A percentile compares a stretch with the other conserved stretches of the same genome.
Conservation (phyloP, 768 basidiomycete species). For the Collybia sordida region DNA sequence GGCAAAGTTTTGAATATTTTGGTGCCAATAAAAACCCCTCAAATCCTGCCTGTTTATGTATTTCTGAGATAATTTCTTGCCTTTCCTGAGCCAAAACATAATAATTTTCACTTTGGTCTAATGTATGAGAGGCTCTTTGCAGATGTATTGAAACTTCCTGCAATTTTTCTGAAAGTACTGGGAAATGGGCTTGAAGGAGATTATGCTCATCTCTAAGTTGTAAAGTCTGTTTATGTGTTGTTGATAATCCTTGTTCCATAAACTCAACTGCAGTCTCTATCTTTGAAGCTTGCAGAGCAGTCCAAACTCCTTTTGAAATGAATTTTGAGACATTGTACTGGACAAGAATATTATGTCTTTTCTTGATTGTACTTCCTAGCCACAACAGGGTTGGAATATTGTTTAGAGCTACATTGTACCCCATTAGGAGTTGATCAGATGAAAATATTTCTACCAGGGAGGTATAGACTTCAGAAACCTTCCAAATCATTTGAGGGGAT, state of each 20-base stretch:
- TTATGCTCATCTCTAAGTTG: constrained; percentile 1
- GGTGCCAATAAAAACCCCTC: constrained; percentile 24
- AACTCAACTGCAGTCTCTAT: constrained; percentile 4
- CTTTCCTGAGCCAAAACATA: constrained; percentile 2
- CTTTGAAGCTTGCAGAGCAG: constrained; percentile 1
- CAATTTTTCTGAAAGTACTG: not conserved
- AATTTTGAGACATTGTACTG: not conserved
- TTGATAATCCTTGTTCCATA: constrained; percentile 5
- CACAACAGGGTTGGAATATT: too few relatives aligned
- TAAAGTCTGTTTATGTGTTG: constrained; percentile 7
- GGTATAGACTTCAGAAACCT: not conserved
- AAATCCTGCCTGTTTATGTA: constrained; percentile 29
- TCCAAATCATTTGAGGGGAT: not conserved
- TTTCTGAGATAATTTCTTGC: constrained; percentile 17
- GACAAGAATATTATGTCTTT: constrained; percentile 1
- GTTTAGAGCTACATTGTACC: not conserved
- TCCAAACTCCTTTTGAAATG: constrained; percentile 2
- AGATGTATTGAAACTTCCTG: not conserved
- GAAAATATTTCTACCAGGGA: not conserved
- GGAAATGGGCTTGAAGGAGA: not conserved
- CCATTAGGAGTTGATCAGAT: not conserved
- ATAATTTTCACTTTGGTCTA: not conserved
- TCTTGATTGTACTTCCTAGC: not conserved
- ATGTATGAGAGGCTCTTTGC: not conserved
- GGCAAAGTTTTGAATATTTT: constrained; percentile 21